phyloP scores from a whole-genome alignment of 257 asterid genomes.

The Solanum ossicruentum region DNA sequence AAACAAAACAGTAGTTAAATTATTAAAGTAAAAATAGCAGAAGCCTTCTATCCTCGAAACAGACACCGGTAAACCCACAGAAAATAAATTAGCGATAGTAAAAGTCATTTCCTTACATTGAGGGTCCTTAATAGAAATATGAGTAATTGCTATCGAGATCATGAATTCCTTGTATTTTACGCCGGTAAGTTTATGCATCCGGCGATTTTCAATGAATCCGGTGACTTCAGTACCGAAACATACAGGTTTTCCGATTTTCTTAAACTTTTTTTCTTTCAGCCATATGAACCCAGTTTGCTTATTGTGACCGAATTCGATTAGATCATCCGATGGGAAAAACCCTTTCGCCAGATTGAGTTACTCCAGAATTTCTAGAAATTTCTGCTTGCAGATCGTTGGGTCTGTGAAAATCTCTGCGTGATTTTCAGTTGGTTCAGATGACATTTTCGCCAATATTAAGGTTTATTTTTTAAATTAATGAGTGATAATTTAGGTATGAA shows the following conservation, averaged over 20 bases:
- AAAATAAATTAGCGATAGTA: slow-evolving; percentile 37
- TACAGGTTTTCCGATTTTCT: slow-evolving; percentile 33
- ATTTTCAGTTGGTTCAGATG: slow-evolving; percentile 19
- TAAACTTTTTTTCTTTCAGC: slow-evolving; percentile 51
- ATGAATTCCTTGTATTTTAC: slow-evolving; percentile 67
- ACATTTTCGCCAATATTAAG: slow-evolving; percentile 15
- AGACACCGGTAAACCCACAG: slow-evolving; percentile 42
- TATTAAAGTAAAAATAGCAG: neutral
- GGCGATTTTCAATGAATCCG: slow-evolving; percentile 47
- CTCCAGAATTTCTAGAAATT: slow-evolving; percentile 43
- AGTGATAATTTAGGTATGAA: too few relatives aligned
- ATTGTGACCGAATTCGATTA: slow-evolving; percentile 52
- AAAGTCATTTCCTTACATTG: slow-evolving; percentile 37
- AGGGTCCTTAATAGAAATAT: slow-evolving; percentile 36
- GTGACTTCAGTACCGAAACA: slow-evolving; percentile 57
- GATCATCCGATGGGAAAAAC: slow-evolving; percentile 55
- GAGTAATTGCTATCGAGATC: slow-evolving; percentile 48
- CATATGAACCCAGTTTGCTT: slow-evolving; percentile 49
- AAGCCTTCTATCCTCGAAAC: slow-evolving; percentile 33
- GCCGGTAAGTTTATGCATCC: slow-evolving; percentile 60
- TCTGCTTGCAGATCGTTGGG: slow-evolving; percentile 35
- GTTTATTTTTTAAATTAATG: too few relatives aligned
- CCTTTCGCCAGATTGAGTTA: slow-evolving; percentile 52
- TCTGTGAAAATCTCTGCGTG: slow-evolving; percentile 57
- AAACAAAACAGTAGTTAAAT: neutral